Percentiles rank a stretch among this genome's conserved stretches.
phyloP scores from a whole-genome alignment of 345 rosid genomes.

The Corchorus olitorius region DNA sequence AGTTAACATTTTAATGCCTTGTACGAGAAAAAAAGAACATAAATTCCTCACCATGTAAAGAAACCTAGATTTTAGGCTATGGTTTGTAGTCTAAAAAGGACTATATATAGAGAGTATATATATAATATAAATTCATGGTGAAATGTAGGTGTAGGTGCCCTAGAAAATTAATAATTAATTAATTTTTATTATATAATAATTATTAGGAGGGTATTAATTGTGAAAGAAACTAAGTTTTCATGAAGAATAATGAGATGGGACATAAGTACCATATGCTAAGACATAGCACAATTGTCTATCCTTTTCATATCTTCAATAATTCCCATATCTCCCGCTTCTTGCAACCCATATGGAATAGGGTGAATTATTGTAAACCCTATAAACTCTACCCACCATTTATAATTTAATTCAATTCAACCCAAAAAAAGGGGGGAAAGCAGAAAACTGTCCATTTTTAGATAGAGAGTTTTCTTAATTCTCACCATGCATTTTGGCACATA shows the following conservation, averaged over 20 bases:
- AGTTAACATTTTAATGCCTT: neutral
- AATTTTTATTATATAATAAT: slow-evolving; percentile 15
- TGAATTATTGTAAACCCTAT: neutral
- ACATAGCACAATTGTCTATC: slow-evolving; percentile 26
- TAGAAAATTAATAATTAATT: no score
- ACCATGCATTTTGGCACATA: neutral
- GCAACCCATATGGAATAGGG: slow-evolving; percentile 2
- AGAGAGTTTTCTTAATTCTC: neutral
- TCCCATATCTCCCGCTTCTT: slow-evolving; percentile 22
- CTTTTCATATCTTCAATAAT: slow-evolving; percentile 34
- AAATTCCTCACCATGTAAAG: neutral
- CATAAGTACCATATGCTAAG: slow-evolving; percentile 26
- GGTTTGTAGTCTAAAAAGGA: no score
- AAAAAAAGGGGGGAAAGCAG: neutral
- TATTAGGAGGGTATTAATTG: slow-evolving; percentile 9
- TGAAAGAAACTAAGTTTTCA: slow-evolving; percentile 7
- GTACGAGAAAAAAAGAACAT: neutral
- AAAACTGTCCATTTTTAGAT: neutral
- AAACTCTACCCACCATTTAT: neutral
- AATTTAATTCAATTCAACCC: neutral
- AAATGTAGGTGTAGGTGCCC: neutral
- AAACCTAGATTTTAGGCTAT: neutral
- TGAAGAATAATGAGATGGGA: slow-evolving; percentile 37
- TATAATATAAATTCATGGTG: neutral
- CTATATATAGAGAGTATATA: neutral